These are phyloP conservation scores for Aureobasidium namibiae DNA, from an alignment of 2,329 filamentous ascomycete species.

Conservation along the genomic window DNA sequence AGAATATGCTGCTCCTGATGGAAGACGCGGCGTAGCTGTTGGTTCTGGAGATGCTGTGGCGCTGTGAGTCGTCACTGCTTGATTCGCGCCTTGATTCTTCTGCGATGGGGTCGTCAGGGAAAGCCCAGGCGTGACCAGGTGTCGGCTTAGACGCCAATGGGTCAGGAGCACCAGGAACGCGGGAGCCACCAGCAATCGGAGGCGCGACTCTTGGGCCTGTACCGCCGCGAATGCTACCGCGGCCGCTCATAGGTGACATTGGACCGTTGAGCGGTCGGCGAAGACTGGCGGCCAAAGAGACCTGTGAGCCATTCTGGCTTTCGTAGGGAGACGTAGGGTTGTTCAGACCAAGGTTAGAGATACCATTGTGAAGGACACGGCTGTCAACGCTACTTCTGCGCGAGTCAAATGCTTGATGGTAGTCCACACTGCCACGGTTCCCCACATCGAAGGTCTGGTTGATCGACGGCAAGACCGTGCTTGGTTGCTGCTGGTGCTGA, in stretches of 20 bases:
- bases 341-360: slow-evolving; percentile 58
- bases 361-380: slow-evolving; percentile 58
- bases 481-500: slow-evolving; percentile 9
- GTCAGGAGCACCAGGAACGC: slow-evolving; percentile 57
- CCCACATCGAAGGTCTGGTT: slow-evolving; percentile 40
- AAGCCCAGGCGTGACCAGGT: slow-evolving; percentile 77
- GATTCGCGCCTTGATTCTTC: slow-evolving; percentile 38
- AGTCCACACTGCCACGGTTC: slow-evolving; percentile 33
- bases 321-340: slow-evolving; percentile 59
- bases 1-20: slow-evolving; percentile 71
- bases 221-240: slow-evolving; percentile 26
- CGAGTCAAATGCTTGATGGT: slow-evolving; percentile 45
- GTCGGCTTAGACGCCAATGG: slow-evolving; percentile 65
- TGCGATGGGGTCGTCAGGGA: slow-evolving; percentile 54
- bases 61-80: slow-evolving; percentile 41
- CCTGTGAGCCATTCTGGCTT: slow-evolving; percentile 68
- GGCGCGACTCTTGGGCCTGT: slow-evolving; percentile 58
- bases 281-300: slow-evolving; percentile 63
- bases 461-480: slow-evolving; percentile 45
- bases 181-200: slow-evolving; percentile 60
- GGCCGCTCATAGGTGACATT: slow-evolving; percentile 35
- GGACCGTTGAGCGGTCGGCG: slow-evolving; percentile 45
- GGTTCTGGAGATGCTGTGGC: slow-evolving; percentile 53
- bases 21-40: slow-evolving; percentile 72
- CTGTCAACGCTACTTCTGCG: slow-evolving; percentile 74